Percentiles rank a stretch among this genome's conserved stretches.
Evolutionary conservation across 306 rosid species (phyloP).

Genomic region (Cicer chorassanicum): DNA sequence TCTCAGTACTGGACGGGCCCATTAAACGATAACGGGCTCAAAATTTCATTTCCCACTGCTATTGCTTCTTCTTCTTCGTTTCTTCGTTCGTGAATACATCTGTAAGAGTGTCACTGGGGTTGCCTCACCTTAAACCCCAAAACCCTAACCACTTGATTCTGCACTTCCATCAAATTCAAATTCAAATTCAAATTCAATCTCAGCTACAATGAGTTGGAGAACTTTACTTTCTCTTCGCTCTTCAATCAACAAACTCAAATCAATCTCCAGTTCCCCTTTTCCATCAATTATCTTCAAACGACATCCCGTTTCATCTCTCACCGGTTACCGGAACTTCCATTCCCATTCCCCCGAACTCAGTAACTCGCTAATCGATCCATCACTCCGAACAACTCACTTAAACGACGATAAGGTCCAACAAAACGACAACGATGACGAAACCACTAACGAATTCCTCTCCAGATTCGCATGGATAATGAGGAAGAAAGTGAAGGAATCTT

Average conservation of each 20-base stretch:
- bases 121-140: constrained; percentile 25
- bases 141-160: constrained; percentile 40
- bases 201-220: constrained; percentile 57
- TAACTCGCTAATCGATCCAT: constrained; percentile 36
- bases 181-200: neutral
- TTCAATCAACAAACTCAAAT: constrained; percentile 48
- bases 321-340: constrained; percentile 49
- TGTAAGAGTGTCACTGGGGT: neutral
- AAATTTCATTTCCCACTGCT: neutral
- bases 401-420: neutral
- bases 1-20: neutral
- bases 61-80: neutral
- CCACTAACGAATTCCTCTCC: constrained; percentile 73
- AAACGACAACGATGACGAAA: constrained; percentile 49
- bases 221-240: constrained; percentile 43
- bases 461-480: constrained; percentile 83
- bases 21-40: neutral
- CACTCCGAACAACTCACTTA: constrained; percentile 5
- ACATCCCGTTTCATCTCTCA: constrained; percentile 15
- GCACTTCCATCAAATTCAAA: neutral
- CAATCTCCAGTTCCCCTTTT: constrained; percentile 41
- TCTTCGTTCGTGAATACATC: neutral
- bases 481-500: constrained; percentile 55
- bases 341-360: constrained; percentile 36
- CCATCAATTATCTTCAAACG: constrained; percentile 35